These are phyloP conservation scores for Bondarzewia mesenterica DNA, from an alignment of 1,284 basidiomycete genomes.

Conservation along the genomic window DNA sequence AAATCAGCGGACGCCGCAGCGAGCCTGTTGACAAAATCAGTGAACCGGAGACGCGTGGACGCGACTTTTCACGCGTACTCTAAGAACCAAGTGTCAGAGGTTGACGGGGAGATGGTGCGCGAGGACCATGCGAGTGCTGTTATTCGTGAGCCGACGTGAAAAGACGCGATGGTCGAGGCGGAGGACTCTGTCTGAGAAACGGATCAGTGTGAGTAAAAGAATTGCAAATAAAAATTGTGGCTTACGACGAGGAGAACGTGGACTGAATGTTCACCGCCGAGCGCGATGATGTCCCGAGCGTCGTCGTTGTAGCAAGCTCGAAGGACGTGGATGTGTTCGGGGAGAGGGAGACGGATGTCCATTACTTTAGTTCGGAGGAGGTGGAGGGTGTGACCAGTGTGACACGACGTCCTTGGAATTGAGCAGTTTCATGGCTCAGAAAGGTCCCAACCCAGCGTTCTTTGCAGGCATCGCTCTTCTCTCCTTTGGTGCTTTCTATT, in stretches of 20 bases:
- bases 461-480: constrained; percentile 46
- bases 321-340: constrained; percentile 50
- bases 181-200: constrained; percentile 22
- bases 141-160: constrained; percentile 62
- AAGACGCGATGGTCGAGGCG: constrained; percentile 49
- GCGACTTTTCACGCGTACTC: constrained; percentile 45
- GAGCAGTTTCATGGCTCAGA: constrained; percentile 10
- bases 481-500: constrained; percentile 51
- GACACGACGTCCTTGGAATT: background rate
- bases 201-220: constrained; percentile 5
- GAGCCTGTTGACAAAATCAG: constrained; percentile 34
- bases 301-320: constrained; percentile 56
- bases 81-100: constrained; percentile 56
- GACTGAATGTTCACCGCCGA: constrained; percentile 65
- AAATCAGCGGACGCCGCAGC: constrained; percentile 60
- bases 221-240: constrained; percentile 7
- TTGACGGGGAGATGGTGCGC: constrained; percentile 53
- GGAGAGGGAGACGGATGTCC: constrained; percentile 52
- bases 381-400: background rate
- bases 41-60: constrained; percentile 1
- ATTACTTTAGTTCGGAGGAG: constrained; percentile 24
- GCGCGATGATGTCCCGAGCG: constrained; percentile 57
- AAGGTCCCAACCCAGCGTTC: constrained; percentile 54
- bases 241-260: constrained; percentile 58
- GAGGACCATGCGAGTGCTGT: constrained; percentile 77